Conservation (phyloP, 164 flowering plant genomes). For the Houttuynia cordata region DNA sequence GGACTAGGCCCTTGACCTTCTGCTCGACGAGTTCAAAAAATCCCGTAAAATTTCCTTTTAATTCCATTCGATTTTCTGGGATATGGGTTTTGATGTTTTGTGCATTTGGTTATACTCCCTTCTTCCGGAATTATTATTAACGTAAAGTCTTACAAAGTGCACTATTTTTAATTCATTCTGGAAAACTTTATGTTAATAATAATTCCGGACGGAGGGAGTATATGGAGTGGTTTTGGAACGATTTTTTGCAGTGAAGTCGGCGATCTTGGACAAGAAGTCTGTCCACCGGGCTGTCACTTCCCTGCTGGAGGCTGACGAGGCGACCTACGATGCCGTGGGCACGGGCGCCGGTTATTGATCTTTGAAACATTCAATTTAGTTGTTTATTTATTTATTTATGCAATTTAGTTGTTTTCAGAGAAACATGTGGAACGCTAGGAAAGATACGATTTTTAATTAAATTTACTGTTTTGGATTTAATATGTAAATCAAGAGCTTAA, state of each 20-base stretch:
- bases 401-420: constrained; percentile 11
- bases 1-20: constrained; percentile 77
- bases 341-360: constrained; percentile 17
- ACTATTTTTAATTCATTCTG: too few species aligned
- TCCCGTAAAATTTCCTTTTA: constrained; percentile 23
- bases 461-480: too few species aligned
- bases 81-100: neutral
- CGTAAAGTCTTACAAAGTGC: too few species aligned
- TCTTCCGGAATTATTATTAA: too few species aligned
- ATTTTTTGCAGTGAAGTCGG: constrained; percentile 50
- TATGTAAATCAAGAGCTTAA: too few species aligned
- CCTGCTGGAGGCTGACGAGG: constrained; percentile 44
- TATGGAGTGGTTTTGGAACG: neutral
- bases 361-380: constrained; percentile 22
- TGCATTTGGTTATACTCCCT: too few species aligned
- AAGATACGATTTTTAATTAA: neutral
- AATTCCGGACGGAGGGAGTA: too few species aligned
- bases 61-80: neutral
- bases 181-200: too few species aligned
- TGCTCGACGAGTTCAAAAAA: constrained; percentile 68
- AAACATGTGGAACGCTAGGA: neutral
- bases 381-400: too few species aligned
- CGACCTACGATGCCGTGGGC: constrained; percentile 29
- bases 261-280: constrained; percentile 58
- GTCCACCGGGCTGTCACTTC: constrained; percentile 41